Conservation (phyloP, 805 yeast genomes). For the Monosporozyma aerobia region DNA sequence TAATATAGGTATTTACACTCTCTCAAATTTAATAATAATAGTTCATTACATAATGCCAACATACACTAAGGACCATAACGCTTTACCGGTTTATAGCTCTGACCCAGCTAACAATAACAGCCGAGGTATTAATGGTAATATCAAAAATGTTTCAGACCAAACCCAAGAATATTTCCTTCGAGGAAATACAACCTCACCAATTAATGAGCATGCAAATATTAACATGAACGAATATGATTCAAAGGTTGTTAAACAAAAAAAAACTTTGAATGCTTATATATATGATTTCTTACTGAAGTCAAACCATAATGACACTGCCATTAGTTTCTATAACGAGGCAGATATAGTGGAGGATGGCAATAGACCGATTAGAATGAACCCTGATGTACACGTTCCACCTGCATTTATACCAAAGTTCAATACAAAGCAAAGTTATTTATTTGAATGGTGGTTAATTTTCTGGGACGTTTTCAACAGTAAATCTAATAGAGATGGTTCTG, state of each 20-base stretch:
- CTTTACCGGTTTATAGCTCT: neutral
- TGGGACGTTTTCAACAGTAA: conserved; percentile 90
- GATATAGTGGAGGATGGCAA: conserved; percentile 35
- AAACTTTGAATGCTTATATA: conserved; percentile 69
- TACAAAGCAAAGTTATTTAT: conserved; percentile 78
- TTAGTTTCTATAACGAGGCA: conserved; percentile 66
- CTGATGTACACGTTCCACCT: neutral
- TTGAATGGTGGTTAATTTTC: conserved; percentile 94
- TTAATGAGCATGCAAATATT: neutral
- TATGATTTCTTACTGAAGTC: conserved; percentile 78
- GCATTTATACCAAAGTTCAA: conserved; percentile 18
- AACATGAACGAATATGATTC: neutral
- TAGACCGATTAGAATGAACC: conserved; percentile 2
- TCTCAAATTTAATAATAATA: neutral
- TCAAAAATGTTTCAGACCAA: neutral
- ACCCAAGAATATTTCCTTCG: neutral
- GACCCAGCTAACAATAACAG: neutral
- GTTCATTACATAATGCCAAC: neutral
- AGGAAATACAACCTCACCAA: neutral
- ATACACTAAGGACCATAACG: neutral
- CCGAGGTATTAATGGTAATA: neutral
- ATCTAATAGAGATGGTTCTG: conserved; percentile 53
- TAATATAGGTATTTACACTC: neutral
- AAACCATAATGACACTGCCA: conserved; percentile 62
- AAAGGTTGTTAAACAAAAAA: conserved; percentile 25